These are phyloP conservation scores for Penicillium sp. DNA, from an alignment of 2,329 filamentous ascomycete species.

Conservation along the genomic window DNA sequence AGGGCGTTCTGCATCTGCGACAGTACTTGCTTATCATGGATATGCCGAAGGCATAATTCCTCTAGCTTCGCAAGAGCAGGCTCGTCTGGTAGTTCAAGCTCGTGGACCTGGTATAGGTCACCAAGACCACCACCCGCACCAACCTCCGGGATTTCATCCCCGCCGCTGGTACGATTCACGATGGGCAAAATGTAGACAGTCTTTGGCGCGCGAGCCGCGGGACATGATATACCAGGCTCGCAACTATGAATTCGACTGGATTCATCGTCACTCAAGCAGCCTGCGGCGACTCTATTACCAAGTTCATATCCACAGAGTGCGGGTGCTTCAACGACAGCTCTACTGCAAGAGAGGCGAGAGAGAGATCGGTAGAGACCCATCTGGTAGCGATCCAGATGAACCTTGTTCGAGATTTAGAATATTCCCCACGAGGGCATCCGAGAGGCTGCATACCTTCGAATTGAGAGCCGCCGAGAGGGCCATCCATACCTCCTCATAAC, in stretches of 20 bases:
- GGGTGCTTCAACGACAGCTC: slow-evolving; percentile 62
- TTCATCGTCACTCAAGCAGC: slow-evolving; percentile 71
- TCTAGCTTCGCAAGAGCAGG: slow-evolving; percentile 58
- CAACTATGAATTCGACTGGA: slow-evolving; percentile 80
- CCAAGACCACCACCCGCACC: slow-evolving; percentile 80
- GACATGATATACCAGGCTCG: slow-evolving; percentile 65
- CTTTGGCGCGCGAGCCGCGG: slow-evolving; percentile 46
- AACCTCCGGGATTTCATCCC: slow-evolving; percentile 69
- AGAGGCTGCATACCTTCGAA: slow-evolving; percentile 56
- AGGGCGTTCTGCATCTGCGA: slow-evolving; percentile 36
- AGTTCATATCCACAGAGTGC: slow-evolving; percentile 73
- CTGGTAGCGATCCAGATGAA: slow-evolving; percentile 86
- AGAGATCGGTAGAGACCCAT: slow-evolving; percentile 72
- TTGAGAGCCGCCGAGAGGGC: slow-evolving; percentile 72
- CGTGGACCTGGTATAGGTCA: slow-evolving; percentile 70
- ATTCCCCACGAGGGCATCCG: background rate
- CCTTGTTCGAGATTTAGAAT: slow-evolving; percentile 41
- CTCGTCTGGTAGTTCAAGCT: slow-evolving; percentile 63
- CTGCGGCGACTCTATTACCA: slow-evolving; percentile 71
- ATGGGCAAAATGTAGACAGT: slow-evolving; percentile 81
- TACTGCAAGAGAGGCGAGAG: slow-evolving; percentile 43
- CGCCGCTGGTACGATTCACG: slow-evolving; percentile 63
- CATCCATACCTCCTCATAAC: slow-evolving; percentile 91
- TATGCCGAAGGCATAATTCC: slow-evolving; percentile 52
- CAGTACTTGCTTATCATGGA: slow-evolving; percentile 34